phyloP scores from a whole-genome alignment of 2,329 filamentous ascomycete species.

The Capronia coronata region DNA sequence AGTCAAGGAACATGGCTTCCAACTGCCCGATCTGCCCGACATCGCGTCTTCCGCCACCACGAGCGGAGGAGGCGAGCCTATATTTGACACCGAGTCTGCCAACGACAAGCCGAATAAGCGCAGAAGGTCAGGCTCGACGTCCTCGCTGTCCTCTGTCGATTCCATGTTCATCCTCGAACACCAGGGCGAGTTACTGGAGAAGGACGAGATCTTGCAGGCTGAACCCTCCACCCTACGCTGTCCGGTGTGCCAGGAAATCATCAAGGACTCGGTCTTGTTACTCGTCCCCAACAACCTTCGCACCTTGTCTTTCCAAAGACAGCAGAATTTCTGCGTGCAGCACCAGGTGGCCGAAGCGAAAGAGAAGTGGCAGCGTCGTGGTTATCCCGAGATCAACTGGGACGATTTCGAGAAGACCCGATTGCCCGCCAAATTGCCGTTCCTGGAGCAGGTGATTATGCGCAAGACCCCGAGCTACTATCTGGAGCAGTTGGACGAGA shows the following conservation, averaged over 20 bases:
- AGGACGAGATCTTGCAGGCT: background rate
- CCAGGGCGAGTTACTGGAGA: conserved; percentile 4
- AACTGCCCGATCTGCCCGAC: conserved; percentile 14
- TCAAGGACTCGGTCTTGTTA: conserved; percentile 7
- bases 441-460: conserved; percentile 55
- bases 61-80: conserved; percentile 6
- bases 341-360: conserved; percentile 24
- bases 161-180: conserved; percentile 18
- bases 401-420: conserved; percentile 53
- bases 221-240: conserved; percentile 4
- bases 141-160: conserved; percentile 24
- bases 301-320: conserved; percentile 20
- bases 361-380: conserved; percentile 43
- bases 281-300: conserved; percentile 20
- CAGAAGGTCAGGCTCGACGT: conserved; percentile 18
- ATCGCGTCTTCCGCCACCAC: conserved; percentile 14
- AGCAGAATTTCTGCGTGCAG: conserved; percentile 24
- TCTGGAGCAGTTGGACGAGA: conserved; percentile 47
- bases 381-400: conserved; percentile 71
- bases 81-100: conserved; percentile 4
- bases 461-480: conserved; percentile 55
- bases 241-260: conserved; percentile 11
- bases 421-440: conserved; percentile 43
- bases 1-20: conserved; percentile 3
- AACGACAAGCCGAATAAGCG: background rate